Evolutionary conservation across 805 yeast genomes (phyloP).

Genomic region (Saturnispora silvae): DNA sequence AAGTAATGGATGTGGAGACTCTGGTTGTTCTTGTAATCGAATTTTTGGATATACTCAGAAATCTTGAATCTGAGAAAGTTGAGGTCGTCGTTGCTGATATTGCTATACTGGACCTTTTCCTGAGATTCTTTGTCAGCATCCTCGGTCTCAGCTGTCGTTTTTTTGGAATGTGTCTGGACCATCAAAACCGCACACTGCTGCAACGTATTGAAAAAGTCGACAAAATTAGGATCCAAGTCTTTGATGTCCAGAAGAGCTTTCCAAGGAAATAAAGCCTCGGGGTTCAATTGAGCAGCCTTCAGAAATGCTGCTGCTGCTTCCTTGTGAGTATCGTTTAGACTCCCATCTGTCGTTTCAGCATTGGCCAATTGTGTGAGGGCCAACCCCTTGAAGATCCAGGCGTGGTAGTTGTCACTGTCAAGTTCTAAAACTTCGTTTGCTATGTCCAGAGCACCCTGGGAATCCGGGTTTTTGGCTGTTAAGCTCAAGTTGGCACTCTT

Average conservation of each 20-base stretch:
- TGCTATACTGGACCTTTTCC: neutral
- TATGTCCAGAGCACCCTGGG: slow-evolving; percentile 45
- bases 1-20: slow-evolving; percentile 37
- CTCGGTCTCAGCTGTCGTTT: neutral
- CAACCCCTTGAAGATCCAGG: slow-evolving; percentile 63
- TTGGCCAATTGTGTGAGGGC: slow-evolving; percentile 34
- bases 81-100: slow-evolving; percentile 2
- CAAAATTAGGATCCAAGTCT: slow-evolving; percentile 28
- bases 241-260: slow-evolving; percentile 58
- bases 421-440: slow-evolving; percentile 44
- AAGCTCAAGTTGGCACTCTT: slow-evolving; percentile 44
- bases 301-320: slow-evolving; percentile 26
- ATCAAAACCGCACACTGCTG: slow-evolving; percentile 35
- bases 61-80: slow-evolving; percentile 20
- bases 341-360: slow-evolving; percentile 18
- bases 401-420: slow-evolving; percentile 54
- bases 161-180: slow-evolving; percentile 8
- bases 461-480: slow-evolving; percentile 39
- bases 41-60: slow-evolving; percentile 31
- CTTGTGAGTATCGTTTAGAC: neutral
- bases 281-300: slow-evolving; percentile 40
- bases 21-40: slow-evolving; percentile 4
- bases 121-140: neutral
- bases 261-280: slow-evolving; percentile 58
- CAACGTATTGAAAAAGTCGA: slow-evolving; percentile 37